phyloP scores from a whole-genome alignment of 1,284 basidiomycete species.

The Mycosarcoma maydis region DNA sequence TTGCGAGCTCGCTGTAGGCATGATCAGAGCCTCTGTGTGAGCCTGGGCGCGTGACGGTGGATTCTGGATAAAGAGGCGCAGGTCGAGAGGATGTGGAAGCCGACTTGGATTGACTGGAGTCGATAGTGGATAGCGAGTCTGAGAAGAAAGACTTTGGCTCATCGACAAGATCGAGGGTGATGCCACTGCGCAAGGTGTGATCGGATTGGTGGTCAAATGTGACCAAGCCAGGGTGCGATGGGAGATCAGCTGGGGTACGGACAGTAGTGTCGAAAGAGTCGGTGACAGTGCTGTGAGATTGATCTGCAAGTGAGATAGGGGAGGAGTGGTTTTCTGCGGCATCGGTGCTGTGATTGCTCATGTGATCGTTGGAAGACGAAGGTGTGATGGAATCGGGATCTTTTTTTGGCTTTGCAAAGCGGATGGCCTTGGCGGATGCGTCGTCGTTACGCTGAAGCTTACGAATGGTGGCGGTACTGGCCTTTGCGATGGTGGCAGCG shows the following conservation, averaged over 20 bases:
- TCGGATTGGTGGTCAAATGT: neutral
- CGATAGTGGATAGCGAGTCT: constrained; percentile 21
- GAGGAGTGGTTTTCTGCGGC: constrained; percentile 13
- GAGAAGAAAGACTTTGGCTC: constrained; percentile 21
- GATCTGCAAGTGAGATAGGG: constrained; percentile 13
- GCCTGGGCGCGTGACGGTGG: constrained; percentile 3
- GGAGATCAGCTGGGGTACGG: constrained; percentile 4
- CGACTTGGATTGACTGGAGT: constrained; percentile 7
- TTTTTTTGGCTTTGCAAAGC: constrained; percentile 22
- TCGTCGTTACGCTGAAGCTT: constrained; percentile 18
- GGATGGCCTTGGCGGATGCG: constrained; percentile 25
- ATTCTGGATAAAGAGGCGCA: neutral
- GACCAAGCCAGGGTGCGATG: neutral
- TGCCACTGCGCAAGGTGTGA: neutral
- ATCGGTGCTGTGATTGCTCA: constrained; percentile 20
- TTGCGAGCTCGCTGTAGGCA: constrained; percentile 7
- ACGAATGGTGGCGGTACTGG: constrained; percentile 41
- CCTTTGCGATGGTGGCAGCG: constrained; percentile 37
- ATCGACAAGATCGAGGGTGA: constrained; percentile 7
- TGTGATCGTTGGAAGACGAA: constrained; percentile 19
- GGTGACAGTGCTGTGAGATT: constrained; percentile 15
- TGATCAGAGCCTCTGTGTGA: constrained; percentile 21
- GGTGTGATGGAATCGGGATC: constrained; percentile 16
- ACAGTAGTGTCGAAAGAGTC: constrained; percentile 21
- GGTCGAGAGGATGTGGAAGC: constrained; percentile 9